These are phyloP conservation scores for Populus ilicifolia DNA, from an alignment of 345 rosid genomes.

Conservation along the genomic window DNA sequence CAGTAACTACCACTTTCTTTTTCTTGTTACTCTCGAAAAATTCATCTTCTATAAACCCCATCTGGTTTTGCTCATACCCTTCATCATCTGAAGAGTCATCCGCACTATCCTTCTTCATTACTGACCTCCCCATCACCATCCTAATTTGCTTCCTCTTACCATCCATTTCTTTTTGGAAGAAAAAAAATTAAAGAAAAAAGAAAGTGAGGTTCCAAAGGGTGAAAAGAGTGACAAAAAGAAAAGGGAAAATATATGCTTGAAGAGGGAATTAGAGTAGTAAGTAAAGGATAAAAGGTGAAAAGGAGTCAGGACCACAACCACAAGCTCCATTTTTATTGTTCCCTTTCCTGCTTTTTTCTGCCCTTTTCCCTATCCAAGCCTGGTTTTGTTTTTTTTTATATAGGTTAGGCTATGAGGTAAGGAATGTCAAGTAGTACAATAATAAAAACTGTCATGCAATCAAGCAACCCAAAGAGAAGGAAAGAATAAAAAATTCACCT, in stretches of 20 bases:
- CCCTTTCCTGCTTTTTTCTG: background rate
- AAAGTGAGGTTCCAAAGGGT: background rate
- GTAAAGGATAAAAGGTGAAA: background rate
- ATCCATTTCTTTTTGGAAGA: constrained; percentile 16
- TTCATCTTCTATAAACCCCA: constrained; percentile 17
- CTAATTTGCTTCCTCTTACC: constrained; percentile 24
- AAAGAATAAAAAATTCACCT: background rate
- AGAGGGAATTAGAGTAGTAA: background rate
- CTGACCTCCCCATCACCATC: constrained; percentile 12
- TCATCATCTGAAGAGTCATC: constrained; percentile 23
- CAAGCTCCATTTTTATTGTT: constrained; percentile 16
- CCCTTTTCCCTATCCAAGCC: background rate
- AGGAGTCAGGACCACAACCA: constrained; percentile 35
- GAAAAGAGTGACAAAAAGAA: background rate
- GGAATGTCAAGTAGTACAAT: background rate
- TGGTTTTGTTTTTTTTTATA: constrained; percentile 9
- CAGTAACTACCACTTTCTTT: constrained; percentile 21
- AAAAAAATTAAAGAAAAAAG: background rate
- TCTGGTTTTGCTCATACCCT: constrained; percentile 4
- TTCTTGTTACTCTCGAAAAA: constrained; percentile 20
- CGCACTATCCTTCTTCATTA: constrained; percentile 26
- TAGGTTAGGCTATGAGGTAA: background rate
- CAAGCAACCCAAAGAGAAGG: background rate
- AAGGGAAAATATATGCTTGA: background rate
- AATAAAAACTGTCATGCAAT: background rate